A percentile compares a stretch with the other conserved stretches of the same genome.
phyloP scores from a whole-genome alignment of 371 early-diverging fungal genomes.

The Saksenaea vasiformis region DNA sequence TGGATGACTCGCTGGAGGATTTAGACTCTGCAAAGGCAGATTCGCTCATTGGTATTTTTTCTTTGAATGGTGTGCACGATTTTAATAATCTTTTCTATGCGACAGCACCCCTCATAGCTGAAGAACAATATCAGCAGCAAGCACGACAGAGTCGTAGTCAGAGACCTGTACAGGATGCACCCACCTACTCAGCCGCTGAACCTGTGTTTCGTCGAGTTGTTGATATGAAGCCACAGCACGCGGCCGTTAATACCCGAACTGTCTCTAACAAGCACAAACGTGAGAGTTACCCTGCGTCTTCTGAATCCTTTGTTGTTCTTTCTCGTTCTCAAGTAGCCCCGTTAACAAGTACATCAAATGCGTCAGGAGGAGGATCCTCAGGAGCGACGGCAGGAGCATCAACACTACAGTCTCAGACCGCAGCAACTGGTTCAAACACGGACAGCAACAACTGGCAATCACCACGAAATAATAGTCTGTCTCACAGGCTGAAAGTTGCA shows the following conservation, averaged over 20 bases:
- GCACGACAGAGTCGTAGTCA: conserved; percentile 8
- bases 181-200: neutral
- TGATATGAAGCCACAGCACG: neutral
- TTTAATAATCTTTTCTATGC: neutral
- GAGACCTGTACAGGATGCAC: neutral
- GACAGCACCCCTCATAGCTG: conserved; percentile 31
- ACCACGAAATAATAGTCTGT: conserved; percentile 45
- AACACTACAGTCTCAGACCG: neutral
- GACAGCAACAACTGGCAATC: conserved; percentile 21
- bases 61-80: too few species aligned
- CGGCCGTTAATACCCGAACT: neutral
- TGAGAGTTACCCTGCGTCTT: conserved; percentile 34
- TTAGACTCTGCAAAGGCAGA: conserved; percentile 55
- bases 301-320: conserved; percentile 62
- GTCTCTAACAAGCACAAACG: conserved; percentile 13
- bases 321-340: conserved; percentile 39
- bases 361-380: neutral
- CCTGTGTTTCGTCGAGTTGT: conserved; percentile 5
- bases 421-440: conserved; percentile 11
- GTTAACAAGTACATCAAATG: conserved; percentile 9
- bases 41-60: conserved; percentile 34
- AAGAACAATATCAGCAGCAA: conserved; percentile 27
- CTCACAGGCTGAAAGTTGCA: conserved; percentile 65
- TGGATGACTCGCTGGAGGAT: conserved; percentile 63
- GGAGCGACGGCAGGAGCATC: neutral